These are phyloP conservation scores for Cnidoscolus chayamansa DNA, from an alignment of 441 rosid species.

Conservation along the genomic window DNA sequence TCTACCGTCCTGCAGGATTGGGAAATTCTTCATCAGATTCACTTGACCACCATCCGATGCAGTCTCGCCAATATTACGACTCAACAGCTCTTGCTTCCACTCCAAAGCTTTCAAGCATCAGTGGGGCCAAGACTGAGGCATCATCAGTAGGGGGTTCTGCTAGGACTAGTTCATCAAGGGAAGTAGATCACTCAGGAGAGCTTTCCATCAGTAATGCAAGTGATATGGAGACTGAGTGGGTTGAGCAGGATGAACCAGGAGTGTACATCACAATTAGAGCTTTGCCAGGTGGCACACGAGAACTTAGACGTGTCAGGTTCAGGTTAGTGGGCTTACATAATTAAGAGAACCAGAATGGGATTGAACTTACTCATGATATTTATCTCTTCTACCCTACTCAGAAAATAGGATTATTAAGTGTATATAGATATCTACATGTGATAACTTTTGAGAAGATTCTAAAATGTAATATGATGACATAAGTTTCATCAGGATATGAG, in stretches of 20 bases:
- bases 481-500: background rate
- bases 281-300: conserved; percentile 69
- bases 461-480: background rate
- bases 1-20: conserved; percentile 39
- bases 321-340: conserved; percentile 45
- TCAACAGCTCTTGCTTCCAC: conserved; percentile 58
- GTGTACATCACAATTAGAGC: conserved; percentile 86
- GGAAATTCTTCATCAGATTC: conserved; percentile 65
- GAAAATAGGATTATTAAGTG: background rate
- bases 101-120: conserved; percentile 63
- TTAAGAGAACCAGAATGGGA: background rate
- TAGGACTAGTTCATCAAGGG: conserved; percentile 71
- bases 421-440: background rate
- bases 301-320: conserved; percentile 94
- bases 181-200: conserved; percentile 66
- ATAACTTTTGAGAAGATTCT: background rate
- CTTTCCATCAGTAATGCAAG: conserved; percentile 82
- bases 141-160: conserved; percentile 71
- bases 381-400: background rate
- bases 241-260: conserved; percentile 92
- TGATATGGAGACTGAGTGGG: conserved; percentile 85
- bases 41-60: conserved; percentile 50
- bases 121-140: conserved; percentile 69
- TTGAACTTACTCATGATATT: background rate
- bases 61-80: conserved; percentile 41